phyloP scores from a whole-genome alignment of 768 basidiomycete species.

The Cystofilobasidium ferigula region DNA sequence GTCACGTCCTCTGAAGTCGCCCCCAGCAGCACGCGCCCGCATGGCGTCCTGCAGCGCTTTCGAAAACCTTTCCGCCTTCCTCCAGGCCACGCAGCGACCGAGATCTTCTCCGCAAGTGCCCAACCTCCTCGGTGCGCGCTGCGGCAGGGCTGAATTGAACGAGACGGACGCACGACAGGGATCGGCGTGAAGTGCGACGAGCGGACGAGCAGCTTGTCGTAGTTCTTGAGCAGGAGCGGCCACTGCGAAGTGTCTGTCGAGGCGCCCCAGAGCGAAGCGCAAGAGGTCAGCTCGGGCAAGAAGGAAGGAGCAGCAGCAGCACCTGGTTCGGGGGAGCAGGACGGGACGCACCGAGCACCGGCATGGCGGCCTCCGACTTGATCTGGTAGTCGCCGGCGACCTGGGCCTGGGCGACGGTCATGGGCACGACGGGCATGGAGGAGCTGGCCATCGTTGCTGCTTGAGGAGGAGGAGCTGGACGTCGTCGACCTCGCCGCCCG shows the following conservation, averaged over 20 bases:
- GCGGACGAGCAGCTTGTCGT: constrained; percentile 87
- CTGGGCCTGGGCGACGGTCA: constrained; percentile 24
- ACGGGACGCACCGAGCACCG: constrained; percentile 37
- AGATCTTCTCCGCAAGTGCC: background rate
- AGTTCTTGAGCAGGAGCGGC: constrained; percentile 96
- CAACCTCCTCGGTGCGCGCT: background rate
- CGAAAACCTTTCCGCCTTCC: no score
- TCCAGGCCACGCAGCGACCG: no score
- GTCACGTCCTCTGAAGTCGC: no score
- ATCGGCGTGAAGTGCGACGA: constrained; percentile 98
- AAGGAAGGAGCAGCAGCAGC: background rate
- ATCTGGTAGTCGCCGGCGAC: constrained; percentile 35
- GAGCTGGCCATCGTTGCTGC: background rate
- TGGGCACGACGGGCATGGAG: constrained; percentile 12
- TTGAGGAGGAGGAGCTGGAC: background rate
- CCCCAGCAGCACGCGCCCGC: no score
- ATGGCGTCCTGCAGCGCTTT: no score
- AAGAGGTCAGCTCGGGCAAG: constrained; percentile 3
- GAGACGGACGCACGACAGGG: constrained; percentile 45
- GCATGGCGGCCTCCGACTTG: constrained; percentile 37
- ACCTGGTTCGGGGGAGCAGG: background rate
- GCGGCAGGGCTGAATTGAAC: background rate
- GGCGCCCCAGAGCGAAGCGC: background rate
- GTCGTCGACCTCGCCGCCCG: no score
- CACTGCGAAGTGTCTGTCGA: constrained; percentile 77